phyloP scores from a whole-genome alignment of 306 rosid species.

The Pterocarpus santalinus region DNA sequence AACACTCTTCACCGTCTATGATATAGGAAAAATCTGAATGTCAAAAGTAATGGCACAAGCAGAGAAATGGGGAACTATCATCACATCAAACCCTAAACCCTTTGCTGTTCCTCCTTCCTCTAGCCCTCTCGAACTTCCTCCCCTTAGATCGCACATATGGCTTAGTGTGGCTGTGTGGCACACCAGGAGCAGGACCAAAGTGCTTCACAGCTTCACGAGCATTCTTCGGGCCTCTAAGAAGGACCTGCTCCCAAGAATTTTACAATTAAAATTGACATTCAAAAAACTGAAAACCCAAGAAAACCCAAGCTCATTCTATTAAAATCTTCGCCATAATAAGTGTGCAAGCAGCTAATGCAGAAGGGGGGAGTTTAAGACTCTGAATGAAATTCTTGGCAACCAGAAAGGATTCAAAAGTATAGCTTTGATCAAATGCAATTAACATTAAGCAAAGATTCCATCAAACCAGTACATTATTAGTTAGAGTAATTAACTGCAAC shows the following conservation, averaged over 20 bases:
- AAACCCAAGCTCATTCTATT: background rate
- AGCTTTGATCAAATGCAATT: background rate
- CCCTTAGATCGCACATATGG: constrained; percentile 81
- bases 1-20: constrained; percentile 38
- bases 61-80: constrained; percentile 36
- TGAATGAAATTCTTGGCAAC: background rate
- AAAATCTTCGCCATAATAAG: background rate
- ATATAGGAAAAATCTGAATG: constrained; percentile 42
- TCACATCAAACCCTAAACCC: constrained; percentile 73
- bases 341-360: background rate
- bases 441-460: background rate
- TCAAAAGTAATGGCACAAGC: constrained; percentile 37
- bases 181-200: constrained; percentile 93
- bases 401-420: background rate
- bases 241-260: constrained; percentile 58
- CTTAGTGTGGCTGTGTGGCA: constrained; percentile 86
- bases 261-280: background rate
- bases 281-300: background rate
- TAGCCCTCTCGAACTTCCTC: constrained; percentile 85
- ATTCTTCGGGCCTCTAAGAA: constrained; percentile 86
- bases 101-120: constrained; percentile 83
- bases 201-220: constrained; percentile 90
- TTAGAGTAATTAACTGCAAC: no score
- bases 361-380: no score
- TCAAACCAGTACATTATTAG: background rate